These are phyloP conservation scores for Amanita exitialis DNA, from an alignment of 768 basidiomycete genomes.

Conservation along the genomic window DNA sequence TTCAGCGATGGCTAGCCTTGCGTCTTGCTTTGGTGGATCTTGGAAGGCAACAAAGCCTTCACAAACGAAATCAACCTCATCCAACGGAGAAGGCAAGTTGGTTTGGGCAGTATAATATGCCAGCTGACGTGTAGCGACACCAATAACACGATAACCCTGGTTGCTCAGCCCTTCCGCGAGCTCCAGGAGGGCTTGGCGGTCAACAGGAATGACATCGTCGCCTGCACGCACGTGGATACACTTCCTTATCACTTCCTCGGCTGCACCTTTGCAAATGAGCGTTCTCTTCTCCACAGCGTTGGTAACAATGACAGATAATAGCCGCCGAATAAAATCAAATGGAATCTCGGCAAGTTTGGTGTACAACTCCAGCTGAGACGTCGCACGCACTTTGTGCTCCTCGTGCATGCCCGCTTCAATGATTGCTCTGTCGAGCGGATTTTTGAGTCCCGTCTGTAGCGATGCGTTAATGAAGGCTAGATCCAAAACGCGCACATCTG, in stretches of 20 bases:
- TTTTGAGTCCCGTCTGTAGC: constrained; percentile 24
- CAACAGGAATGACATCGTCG: background rate
- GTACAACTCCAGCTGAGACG: constrained; percentile 13
- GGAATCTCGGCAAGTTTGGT: constrained; percentile 23
- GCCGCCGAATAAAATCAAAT: constrained; percentile 24
- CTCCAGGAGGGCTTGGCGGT: background rate
- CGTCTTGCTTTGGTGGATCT: background rate
- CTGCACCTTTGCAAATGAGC: background rate
- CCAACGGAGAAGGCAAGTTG: background rate
- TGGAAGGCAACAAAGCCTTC: constrained; percentile 2
- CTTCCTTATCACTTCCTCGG: background rate
- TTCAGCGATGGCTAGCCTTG: background rate
- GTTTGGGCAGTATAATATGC: background rate
- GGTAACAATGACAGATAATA: constrained; percentile 19
- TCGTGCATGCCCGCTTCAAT: constrained; percentile 16
- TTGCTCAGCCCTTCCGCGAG: background rate
- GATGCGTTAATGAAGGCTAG: constrained; percentile 21
- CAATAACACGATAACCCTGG: background rate
- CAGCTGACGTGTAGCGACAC: background rate
- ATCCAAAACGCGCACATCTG: constrained; percentile 15
- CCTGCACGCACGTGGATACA: background rate
- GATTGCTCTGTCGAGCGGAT: constrained; percentile 23
- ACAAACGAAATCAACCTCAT: background rate
- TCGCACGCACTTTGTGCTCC: constrained; percentile 1
- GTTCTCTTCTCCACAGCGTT: background rate